Evolutionary conservation across 441 rosid species (phyloP), one percentile per base, ranked within the genome.

Genomic region (Aleurites moluccanus): DNA sequence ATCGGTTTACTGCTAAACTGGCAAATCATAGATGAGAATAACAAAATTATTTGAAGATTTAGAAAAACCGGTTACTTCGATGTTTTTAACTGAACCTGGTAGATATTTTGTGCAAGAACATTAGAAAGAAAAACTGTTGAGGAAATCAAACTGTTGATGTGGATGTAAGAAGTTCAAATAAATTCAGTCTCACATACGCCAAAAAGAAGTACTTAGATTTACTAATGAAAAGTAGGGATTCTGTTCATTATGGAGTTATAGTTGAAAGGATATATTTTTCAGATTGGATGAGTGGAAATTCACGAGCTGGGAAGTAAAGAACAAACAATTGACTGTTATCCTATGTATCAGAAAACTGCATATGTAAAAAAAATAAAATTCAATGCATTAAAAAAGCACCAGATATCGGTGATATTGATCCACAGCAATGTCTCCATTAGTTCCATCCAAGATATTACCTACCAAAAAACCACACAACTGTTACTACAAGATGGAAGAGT

Each of bases 331-430:
- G 15, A 30, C 33, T 3, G 33, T 30, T 30, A 3, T 30, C 33
- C 33, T 67, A 30, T 61, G 3, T 18, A 14, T 15, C 65, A 30
- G 6, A 44, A 28, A 67, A 3, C 15, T 47, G 38, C 44, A 15
- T 42, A 65, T 23, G 4, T 23, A 33, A 21, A 18, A 16, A 6
- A 16, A 6, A 14, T n/a, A 35, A n/a, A 15, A 47, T 25, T 60
- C 25, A 66, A 38, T 14, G n/a, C 20, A 30, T 27, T 33, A 56
- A 53, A 56, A 15, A 23, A 11, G 63, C n/a, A 77, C 94, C 86
- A 62, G 82, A 69, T 84, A 89, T 50, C 80, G 82, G 68, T 92
- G 87, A 77, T 89, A 92, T 59, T 89, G 92, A 78, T 92, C 96
- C 59, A 84, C 89, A 23, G 92, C 78, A 10, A 84, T 47, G 68